These are phyloP conservation scores for Paracorniculantispora psalliotae DNA, from an alignment of 2,329 filamentous ascomycete genomes.

Conservation along the genomic window DNA sequence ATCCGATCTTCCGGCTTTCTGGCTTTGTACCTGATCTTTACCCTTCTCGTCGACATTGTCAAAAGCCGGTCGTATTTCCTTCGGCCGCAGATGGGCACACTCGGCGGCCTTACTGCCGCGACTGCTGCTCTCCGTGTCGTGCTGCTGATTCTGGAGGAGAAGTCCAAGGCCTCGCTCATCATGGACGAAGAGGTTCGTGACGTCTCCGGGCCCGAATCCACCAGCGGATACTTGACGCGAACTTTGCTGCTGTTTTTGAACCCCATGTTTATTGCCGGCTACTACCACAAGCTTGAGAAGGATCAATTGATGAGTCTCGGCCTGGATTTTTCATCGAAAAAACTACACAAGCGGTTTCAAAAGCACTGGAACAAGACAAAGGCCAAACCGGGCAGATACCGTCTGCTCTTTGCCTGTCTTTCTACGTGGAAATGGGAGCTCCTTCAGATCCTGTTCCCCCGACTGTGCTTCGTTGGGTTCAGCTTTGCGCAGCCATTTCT, in stretches of 20 bases:
- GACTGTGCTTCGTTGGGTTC: not conserved
- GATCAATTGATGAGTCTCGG: not conserved
- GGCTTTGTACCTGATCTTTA: slow-evolving; percentile 26
- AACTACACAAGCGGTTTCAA: not conserved
- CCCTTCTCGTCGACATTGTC: slow-evolving; percentile 29
- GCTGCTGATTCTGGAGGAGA: slow-evolving; percentile 28
- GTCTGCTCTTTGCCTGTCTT: not conserved
- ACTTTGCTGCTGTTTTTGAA: not conserved
- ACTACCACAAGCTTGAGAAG: not conserved
- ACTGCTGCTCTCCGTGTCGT: slow-evolving; percentile 23
- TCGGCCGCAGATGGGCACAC: slow-evolving; percentile 18
- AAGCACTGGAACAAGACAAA: not conserved
- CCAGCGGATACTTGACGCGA: not conserved
- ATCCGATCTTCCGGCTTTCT: slow-evolving; percentile 28
- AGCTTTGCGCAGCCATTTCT: not conserved
- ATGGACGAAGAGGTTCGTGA: not conserved
- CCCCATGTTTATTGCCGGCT: not conserved
- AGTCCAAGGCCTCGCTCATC: slow-evolving; percentile 20
- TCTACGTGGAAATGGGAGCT: not conserved
- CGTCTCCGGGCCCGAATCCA: not conserved
- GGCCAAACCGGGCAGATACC: not conserved
- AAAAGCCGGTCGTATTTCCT: slow-evolving; percentile 29
- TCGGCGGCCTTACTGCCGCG: slow-evolving; percentile 24
- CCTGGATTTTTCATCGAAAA: not conserved
- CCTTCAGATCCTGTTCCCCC: not conserved